Base-by-base conservation (phyloP, 768 basidiomycete genomes). In the Xanthoconium stramineum region DNA sequence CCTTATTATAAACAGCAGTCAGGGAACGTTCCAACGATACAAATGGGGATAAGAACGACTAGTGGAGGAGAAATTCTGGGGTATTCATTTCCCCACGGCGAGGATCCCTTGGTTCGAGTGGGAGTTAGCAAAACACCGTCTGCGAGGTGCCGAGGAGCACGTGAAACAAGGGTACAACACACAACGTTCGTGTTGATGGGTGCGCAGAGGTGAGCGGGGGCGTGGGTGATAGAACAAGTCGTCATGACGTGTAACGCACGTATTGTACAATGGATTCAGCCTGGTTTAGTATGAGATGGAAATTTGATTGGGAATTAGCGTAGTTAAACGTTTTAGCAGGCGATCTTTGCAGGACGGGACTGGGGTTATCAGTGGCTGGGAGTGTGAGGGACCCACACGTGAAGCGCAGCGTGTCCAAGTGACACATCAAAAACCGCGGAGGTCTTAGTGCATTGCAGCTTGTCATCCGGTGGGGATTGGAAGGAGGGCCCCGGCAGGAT, bases 281-380 rank as follows among this genome's bases (percentile, higher is more conserved):
- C 42, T 47, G 45, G 44, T 55, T 62, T 56, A 42, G 67, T 67
- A 62, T 60, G 55, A 62, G 39, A 54, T 58, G 56, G 60, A 59
- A 38, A 65, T 56, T 59, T 57, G 62, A 69, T 68, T 65, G 58
- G 24, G 53, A 69, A 65, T 71, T 69, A 72, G 53, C 60, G 55
- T 71, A 56, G 63, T 69, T 68, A 70, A 55, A 60, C 70, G 61
- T 69, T 69, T 70, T 61, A 50, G 50, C 63, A 68, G 53, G 40
- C 30, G 60, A 60, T 65, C 59, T 54, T 57, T 68, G 35, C 40
- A 29, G 37, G 49, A 59, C 60, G 62, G 66, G 55, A 17, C 60
- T 58, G 60, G 58, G 33, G 32, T 32, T 17, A 38, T 52, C 50
- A 51, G 45, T 14, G 29, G 48, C 45, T 38, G 48, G 37, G 37